These are phyloP conservation scores for Annulohypoxylon nitens DNA, from an alignment of 495 filamentous ascomycete genomes.

Conservation along the genomic window DNA sequence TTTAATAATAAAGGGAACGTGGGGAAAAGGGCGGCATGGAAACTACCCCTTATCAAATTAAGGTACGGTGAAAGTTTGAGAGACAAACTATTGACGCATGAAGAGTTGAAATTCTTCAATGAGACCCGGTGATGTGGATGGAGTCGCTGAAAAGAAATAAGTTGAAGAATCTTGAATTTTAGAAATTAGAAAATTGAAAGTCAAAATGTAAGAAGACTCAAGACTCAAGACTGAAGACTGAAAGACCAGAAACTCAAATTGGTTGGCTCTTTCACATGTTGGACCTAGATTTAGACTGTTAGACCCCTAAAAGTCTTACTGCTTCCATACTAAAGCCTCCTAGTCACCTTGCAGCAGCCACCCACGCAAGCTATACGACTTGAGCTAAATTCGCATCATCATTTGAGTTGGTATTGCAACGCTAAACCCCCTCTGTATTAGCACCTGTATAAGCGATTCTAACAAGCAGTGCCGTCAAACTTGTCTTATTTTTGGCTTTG, in stretches of 20 bases:
- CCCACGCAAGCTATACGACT: conserved; percentile 9
- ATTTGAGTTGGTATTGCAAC: conserved; percentile 5
- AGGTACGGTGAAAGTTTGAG: neutral
- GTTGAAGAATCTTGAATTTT: neutral
- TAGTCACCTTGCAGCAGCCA: conserved; percentile 22
- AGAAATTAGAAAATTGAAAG: neutral
- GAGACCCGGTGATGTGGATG: neutral
- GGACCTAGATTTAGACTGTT: neutral
- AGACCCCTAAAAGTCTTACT: conserved; percentile 12
- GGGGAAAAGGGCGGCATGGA: conserved; percentile 19
- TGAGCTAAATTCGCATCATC: neutral
- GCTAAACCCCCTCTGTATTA: conserved; percentile 3
- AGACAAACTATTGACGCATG: neutral
- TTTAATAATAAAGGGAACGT: conserved; percentile 22
- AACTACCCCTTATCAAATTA: conserved; percentile 20
- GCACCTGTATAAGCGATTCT: neutral
- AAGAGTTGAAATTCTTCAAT: neutral
- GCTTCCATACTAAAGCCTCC: neutral
- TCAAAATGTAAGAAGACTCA: neutral
- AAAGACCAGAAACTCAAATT: neutral
- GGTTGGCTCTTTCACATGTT: conserved; percentile 21
- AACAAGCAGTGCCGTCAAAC: conserved; percentile 1
- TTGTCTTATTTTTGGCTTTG: conserved; percentile 19
- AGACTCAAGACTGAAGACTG: too few species aligned
- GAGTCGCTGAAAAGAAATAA: neutral